These are phyloP conservation scores for Aquilaria sinensis DNA, from an alignment of 345 rosid species.

Conservation along the genomic window DNA sequence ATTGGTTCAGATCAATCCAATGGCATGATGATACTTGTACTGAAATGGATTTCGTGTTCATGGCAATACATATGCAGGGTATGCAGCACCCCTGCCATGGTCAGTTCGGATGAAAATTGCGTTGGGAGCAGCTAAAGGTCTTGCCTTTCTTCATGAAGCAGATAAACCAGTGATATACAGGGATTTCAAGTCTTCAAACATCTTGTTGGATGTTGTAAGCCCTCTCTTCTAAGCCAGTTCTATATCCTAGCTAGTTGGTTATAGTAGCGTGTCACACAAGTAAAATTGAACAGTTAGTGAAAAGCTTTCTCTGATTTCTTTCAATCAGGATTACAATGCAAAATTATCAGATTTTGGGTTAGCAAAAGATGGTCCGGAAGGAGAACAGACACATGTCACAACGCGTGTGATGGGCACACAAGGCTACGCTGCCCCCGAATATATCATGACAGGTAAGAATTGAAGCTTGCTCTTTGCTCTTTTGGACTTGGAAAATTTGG, in stretches of 20 bases:
- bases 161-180: conserved; percentile 71
- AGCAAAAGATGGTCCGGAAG: conserved; percentile 61
- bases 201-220: conserved; percentile 62
- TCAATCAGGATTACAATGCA: conserved; percentile 36
- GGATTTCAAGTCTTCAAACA: conserved; percentile 77
- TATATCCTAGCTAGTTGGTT: too few relatives aligned
- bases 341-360: conserved; percentile 59
- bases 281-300: too few relatives aligned
- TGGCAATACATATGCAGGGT: conserved; percentile 28
- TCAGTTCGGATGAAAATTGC: conserved; percentile 75
- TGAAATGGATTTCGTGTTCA: neutral
- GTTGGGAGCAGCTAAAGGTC: conserved; percentile 72
- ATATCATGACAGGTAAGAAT: conserved; percentile 46
- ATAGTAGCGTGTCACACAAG: too few relatives aligned
- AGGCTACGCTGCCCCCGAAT: conserved; percentile 64
- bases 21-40: neutral
- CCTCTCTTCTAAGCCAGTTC: too few relatives aligned
- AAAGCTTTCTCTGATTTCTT: neutral
- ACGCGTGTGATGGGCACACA: conserved; percentile 55
- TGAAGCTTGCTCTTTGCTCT: too few relatives aligned
- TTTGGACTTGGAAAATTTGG: neutral
- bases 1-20: neutral
- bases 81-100: conserved; percentile 56
- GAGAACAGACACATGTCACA: conserved; percentile 38
- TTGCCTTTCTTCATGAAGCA: conserved; percentile 64